Evolutionary conservation across 2,329 filamentous ascomycete genomes (phyloP), one percentile per base, ranked within the genome.

Genomic region (Zymoseptoria pseudotritici): DNA sequence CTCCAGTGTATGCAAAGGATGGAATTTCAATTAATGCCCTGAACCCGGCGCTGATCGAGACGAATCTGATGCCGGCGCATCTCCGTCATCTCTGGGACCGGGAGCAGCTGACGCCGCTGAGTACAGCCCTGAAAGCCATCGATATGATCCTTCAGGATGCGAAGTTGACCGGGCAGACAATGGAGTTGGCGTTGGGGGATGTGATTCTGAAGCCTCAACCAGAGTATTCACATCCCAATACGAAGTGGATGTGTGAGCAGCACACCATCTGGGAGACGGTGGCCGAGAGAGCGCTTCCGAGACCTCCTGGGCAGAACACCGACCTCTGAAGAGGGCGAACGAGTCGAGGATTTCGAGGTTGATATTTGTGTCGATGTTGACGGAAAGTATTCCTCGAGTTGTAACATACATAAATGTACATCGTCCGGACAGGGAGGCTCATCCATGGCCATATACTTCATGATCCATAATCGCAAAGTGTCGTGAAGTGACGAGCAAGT

Each of bases 121-220:
- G 61, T 9, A 75, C 73, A 3, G 67, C 71, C 17, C 55, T 74
- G 10, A 70, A 70, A 50, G 73, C 73, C 1, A 71, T 70, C 58
- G 71, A 74, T 53, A 68, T 63, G 31, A 70, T 76, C 36, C 61
- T 74, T 19, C 63, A 63, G 4, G 69, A 74, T 54, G 61, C 73
- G 51, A 66, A 58, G 1, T 53, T 60, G 21, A 75, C 72, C 0
- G 77, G 76, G 0, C 70, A 77, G 63, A 69, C 69, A 7, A 75
- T 78, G 13, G 77, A 79, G 66, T 65, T 78, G 54, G 70, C 68
- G 3, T 66, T 74, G 58, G 75, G 75, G n/a, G 69, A 75, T 5
- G 68, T 79, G 10, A 74, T 73, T 54, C 77, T 78, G 56, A 72
- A 75, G 54, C 61, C 75, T 55, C 71, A 70, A 59, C 65, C 71